Base-by-base conservation (phyloP, 768 basidiomycete genomes). In the Mrakia gelida region DNA sequence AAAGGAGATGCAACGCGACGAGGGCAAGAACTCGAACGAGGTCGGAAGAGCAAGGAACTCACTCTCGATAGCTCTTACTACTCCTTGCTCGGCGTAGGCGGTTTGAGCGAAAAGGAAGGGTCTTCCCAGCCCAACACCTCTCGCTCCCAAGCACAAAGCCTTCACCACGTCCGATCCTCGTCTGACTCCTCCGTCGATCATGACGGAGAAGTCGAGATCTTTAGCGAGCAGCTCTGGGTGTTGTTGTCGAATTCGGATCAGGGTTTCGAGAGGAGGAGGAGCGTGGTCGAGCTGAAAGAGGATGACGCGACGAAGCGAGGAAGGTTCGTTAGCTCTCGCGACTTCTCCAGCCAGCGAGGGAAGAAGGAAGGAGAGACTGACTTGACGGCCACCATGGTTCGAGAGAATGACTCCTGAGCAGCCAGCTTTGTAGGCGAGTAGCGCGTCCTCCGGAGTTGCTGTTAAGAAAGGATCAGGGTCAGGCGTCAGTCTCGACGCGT, bases 41-140 rank as follows among this genome's bases (percentile, higher is more conserved):
- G n/a, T n/a, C n/a, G n/a, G n/a, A 34, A 26, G 23, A 43, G 41
- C 6, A 6, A 45, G 11, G 7, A 15, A 70, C 67, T 70, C 41
- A 70, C 67, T 63, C 30, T 75, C 75, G 30, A 78, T 71, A 0
- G 62, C 63, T 59, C 71, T 65, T 5, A 73, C 71, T 4, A 78
- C 72, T 11, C 77, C 77, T 30, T 73, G 43, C 21, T 71, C 43
- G 9, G 63, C 77, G 63, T 73, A 78, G 11, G 77, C 77, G 13
- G 61, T 80, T 65, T 52, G 49, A 52, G 84, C 93, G 81, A 92
- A 96, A 18, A 97, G 87, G 86, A 95, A 92, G 21, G 91, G 87
- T 18, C 83, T 80, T 10, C 83, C 83, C 1, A 84, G 81, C 15
- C 83, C 83, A 3, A 84, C 83, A 45, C 82, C 83, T 34, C 81